phyloP scores from a whole-genome alignment of 208 protist genomes.

The Trichomonas gallinae region DNA sequence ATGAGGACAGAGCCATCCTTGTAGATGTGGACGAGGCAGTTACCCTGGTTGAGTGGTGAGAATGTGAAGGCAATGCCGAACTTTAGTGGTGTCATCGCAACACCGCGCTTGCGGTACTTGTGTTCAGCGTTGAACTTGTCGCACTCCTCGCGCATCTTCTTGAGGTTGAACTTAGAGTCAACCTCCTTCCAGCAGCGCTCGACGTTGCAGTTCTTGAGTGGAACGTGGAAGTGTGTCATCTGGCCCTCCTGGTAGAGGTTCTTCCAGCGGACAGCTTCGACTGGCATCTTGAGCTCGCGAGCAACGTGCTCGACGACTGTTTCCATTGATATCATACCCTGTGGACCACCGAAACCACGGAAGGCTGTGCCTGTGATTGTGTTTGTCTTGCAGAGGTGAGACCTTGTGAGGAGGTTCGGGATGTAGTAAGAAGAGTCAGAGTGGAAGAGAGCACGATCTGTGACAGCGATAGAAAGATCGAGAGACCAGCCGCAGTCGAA shows the following conservation, averaged over 20 bases:
- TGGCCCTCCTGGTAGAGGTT: constrained; percentile 20
- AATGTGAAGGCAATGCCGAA: constrained; percentile 61
- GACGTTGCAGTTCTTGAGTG: neutral
- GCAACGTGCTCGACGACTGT: constrained; percentile 51
- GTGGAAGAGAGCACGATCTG: constrained; percentile 52
- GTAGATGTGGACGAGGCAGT: constrained; percentile 49
- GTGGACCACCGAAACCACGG: constrained; percentile 63
- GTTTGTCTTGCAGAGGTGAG: constrained; percentile 54
- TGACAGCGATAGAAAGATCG: constrained; percentile 49
- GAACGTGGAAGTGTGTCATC: neutral
- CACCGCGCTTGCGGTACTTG: constrained; percentile 58
- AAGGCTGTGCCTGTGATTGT: constrained; percentile 61
- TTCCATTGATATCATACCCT: constrained; percentile 52
- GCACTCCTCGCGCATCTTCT: constrained; percentile 23
- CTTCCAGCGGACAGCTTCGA: constrained; percentile 26
- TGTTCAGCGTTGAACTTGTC: constrained; percentile 56
- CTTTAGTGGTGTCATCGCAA: constrained; percentile 58
- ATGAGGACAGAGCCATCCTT: constrained; percentile 46
- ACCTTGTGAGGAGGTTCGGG: constrained; percentile 42
- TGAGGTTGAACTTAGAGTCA: neutral
- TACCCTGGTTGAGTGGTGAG: constrained; percentile 54
- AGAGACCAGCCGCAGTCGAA: constrained; percentile 53
- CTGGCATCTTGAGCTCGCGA: constrained; percentile 13
- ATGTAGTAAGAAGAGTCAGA: constrained; percentile 60
- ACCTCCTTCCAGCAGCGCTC: neutral